A percentile compares a stretch with the other conserved stretches of the same genome.
Conservation (phyloP, 2,329 filamentous ascomycete species). For the Metarhizium rileyi region DNA sequence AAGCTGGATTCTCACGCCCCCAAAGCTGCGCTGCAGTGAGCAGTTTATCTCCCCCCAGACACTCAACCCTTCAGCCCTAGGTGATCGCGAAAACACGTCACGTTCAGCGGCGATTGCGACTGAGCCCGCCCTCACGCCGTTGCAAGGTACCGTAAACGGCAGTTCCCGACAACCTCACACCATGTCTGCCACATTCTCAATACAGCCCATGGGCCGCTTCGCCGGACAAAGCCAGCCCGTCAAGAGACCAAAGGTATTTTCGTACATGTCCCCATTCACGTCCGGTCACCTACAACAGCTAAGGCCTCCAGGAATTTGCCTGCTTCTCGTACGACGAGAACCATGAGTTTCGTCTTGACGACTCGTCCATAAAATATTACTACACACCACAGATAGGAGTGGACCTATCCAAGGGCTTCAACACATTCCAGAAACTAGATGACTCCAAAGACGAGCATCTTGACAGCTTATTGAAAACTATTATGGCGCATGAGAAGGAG, state of each 20-base stretch:
- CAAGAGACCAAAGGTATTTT: constrained; percentile 57
- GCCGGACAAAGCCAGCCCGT: constrained; percentile 58
- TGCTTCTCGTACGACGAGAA: constrained; percentile 89
- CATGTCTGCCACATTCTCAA: constrained; percentile 43
- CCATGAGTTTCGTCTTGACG: constrained; percentile 65
- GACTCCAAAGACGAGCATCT: constrained; percentile 79
- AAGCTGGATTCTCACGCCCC: background rate
- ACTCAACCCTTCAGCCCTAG: no score
- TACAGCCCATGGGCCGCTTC: constrained; percentile 64
- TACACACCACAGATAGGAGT: constrained; percentile 64
- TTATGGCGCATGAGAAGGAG: constrained; percentile 63
- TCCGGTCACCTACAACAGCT: background rate
- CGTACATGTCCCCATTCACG: constrained; percentile 13
- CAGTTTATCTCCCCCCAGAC: no score
- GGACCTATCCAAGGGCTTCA: constrained; percentile 72
- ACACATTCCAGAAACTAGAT: constrained; percentile 74
- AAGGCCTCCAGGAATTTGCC: constrained; percentile 64
- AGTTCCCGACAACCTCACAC: background rate
- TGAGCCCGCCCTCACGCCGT: background rate
- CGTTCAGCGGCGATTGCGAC: background rate
- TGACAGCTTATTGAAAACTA: constrained; percentile 68
- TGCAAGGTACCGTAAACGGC: background rate
- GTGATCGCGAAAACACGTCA: no score
- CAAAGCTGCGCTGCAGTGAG: no score
- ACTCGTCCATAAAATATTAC: constrained; percentile 78